Percentiles rank a stretch among this genome's conserved stretches.
Evolutionary conservation across 1,284 basidiomycete genomes (phyloP).

Genomic region (Sanguinoderma infundibulare): DNA sequence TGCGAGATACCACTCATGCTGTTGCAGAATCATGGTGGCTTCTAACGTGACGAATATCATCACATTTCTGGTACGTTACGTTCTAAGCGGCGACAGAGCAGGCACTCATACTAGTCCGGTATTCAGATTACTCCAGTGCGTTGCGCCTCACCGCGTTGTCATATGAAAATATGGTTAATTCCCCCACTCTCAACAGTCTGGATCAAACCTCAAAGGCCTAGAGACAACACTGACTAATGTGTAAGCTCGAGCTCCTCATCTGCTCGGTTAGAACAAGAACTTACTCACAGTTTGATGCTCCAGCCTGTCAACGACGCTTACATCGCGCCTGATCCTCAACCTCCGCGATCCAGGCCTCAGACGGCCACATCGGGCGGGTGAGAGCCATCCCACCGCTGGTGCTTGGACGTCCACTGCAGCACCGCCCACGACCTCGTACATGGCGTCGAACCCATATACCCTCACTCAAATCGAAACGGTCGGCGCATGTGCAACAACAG

Average conservation of each 20-base stretch:
- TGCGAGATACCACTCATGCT: background rate
- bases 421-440: background rate
- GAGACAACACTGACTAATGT: conserved; percentile 29
- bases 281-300: background rate
- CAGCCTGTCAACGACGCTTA: conserved; percentile 22
- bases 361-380: background rate
- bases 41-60: conserved; percentile 30
- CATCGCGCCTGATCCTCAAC: conserved; percentile 24
- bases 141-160: background rate
- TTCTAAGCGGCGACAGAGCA: background rate
- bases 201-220: conserved; percentile 18
- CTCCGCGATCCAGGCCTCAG: conserved; percentile 21
- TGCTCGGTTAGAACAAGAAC: background rate
- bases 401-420: conserved; percentile 7
- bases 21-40: conserved; percentile 25
- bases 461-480: conserved; percentile 12
- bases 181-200: background rate
- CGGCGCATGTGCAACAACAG: background rate
- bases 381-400: background rate
- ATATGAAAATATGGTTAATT: too few relatives aligned
- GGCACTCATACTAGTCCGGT: background rate
- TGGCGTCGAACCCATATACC: background rate
- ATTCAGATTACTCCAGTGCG: conserved; percentile 13
- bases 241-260: conserved; percentile 18
- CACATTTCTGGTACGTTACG: conserved; percentile 25